Evolutionary conservation across 768 basidiomycete species (phyloP), one percentile per base, ranked within the genome.

Genomic region (Suillus subalutaceus): DNA sequence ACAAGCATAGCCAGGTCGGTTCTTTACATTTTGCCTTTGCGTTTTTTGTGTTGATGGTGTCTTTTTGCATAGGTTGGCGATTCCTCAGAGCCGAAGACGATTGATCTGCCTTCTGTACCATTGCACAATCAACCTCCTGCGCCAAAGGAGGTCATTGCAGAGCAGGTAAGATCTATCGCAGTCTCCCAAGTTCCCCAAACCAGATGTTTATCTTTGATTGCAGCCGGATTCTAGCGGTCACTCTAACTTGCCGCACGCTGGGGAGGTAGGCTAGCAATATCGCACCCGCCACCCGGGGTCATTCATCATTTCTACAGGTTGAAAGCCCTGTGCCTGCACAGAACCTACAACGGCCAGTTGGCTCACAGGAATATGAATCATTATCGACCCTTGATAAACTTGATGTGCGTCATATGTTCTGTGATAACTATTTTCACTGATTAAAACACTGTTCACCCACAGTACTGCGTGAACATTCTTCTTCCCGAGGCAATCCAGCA

Each of bases 391-490:
- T 86, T 9, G 84, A 85, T 68, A 88, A 87, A 71, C 73, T 86
- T 18, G 85, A 86, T 61, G 87, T 85, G 67, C 71, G 84, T 63
- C 9, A 35, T 35, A 52, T 59, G 43, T 9, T 56, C 48, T 53
- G 26, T 48, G 38, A 32, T 53, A 23, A 23, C 6, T 38, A 40
- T 55, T 30, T 40, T 67, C 64, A 52, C 71, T 48, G 6, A 23
- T 60, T 56, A 61, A 44, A 46, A 41, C 26, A n/a, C 52, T 3
- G 12, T 30, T 43, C 12, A 6, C 46, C 38, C 16, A 38, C 68
- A 92, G 90, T 93, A 92, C 69, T 91, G 90, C 72, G 76, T 85
- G 44, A 87, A 90, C 66, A 83, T 94, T 38, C 84, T 94, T 13
- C 81, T 92, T 6, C 90, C 88, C 3, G 92, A 92, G 74, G 83